Base-by-base conservation (phyloP, 768 basidiomycete genomes). In the Amanita muscaria region DNA sequence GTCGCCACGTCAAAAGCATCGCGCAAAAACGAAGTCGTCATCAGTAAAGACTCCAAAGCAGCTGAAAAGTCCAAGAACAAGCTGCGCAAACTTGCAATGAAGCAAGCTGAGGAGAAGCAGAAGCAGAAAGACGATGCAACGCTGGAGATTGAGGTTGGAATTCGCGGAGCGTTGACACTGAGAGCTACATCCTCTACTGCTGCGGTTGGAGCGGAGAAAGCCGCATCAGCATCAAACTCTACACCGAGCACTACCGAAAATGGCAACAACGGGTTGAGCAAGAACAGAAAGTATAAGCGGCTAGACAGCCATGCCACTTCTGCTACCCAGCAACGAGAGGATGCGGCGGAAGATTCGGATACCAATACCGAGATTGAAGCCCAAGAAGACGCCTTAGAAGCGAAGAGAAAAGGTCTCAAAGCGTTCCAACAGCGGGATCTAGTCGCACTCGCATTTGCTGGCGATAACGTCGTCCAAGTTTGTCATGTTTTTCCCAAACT, bases 361-460 rank as follows among this genome's bases (percentile, higher is more conserved):
- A 67, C 52, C 32, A 69, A 80, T 46, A 81, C 80, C 50, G 86
- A 87, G 53, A 60, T 81, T 27, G 84, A 83, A 27, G 80, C 74
- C 19, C 87, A 86, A 53, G 85, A 86, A 54, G 64, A 65, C 1
- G 58, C 61, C 40, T 43, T 51, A 42, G 76, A 66, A 52, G 56
- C 61, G 33, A 80, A 73, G 56, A 67, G 58, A 42, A 68, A 56
- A 52, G 67, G 66, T 18, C 59, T 77, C 0, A 75, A 72, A 42
- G 85, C 87, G 1, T 91, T 97, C 64, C 72, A 87, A 59, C 94
- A 98, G 61, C 74, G 88, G 30, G 91, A 98, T 52, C 70, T 98
- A 10, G 92, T 99, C 10, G 88, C 92, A 1, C 79, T 80, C 44
- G 96, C 96, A 0, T 99, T 99, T 66, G 94, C 93, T 1, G 93